phyloP scores from a whole-genome alignment of 805 yeast species.

The Sugiyamaella smithiae region DNA sequence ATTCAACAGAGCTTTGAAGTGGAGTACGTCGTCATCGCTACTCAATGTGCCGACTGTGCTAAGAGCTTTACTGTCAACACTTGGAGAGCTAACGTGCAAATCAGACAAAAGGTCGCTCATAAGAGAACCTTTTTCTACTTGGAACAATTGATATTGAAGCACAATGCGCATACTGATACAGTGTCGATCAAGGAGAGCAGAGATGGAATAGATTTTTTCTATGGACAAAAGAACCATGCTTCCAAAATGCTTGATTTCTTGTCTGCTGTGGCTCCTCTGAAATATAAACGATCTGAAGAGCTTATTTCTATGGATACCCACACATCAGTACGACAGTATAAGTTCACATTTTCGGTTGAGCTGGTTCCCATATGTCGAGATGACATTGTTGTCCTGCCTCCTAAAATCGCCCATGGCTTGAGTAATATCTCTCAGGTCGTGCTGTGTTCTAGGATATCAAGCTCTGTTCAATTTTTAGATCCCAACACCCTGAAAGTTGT shows the following conservation, averaged over 20 bases:
- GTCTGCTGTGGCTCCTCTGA: constrained; percentile 75
- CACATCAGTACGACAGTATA: constrained; percentile 80
- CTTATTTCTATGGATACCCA: constrained; percentile 86
- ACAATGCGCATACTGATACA: constrained; percentile 90
- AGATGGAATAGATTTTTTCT: constrained; percentile 91
- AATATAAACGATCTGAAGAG: constrained; percentile 80
- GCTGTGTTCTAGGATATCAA: constrained; percentile 75
- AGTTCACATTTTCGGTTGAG: constrained; percentile 86
- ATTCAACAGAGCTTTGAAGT: constrained; percentile 91
- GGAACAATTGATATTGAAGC: constrained; percentile 87
- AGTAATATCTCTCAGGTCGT: constrained; percentile 81
- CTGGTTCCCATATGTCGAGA: constrained; percentile 93
- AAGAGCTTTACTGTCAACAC: constrained; percentile 89
- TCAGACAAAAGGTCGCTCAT: constrained; percentile 93
- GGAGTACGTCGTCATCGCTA: constrained; percentile 87
- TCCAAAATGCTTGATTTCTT: constrained; percentile 88
- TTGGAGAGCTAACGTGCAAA: constrained; percentile 96
- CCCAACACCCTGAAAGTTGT: constrained; percentile 73
- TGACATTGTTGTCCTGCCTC: constrained; percentile 83
- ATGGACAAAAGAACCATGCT: constrained; percentile 85
- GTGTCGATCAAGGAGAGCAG: constrained; percentile 82
- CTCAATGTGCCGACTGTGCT: constrained; percentile 98
- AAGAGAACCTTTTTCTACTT: constrained; percentile 89
- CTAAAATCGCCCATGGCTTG: constrained; percentile 70
- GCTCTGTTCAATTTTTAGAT: constrained; percentile 77